These are phyloP conservation scores for Coemansia sp. DNA, from an alignment of 192 early-diverging fungal genomes.

Conservation along the genomic window DNA sequence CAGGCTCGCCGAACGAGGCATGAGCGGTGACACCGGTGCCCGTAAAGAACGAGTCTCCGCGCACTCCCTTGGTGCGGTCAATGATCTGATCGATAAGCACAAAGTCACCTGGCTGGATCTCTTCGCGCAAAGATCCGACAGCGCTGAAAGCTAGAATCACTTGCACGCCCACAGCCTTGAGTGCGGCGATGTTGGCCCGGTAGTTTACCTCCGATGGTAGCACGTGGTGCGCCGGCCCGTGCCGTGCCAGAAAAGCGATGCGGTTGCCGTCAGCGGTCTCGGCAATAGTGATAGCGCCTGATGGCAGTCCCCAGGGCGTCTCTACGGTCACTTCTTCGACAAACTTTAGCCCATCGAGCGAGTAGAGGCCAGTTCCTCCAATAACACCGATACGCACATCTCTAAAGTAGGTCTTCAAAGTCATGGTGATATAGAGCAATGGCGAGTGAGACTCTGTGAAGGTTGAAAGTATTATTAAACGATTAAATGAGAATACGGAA, in stretches of 20 bases:
- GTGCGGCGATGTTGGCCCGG: slow-evolving; percentile 96
- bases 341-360: slow-evolving; percentile 77
- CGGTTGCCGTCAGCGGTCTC: slow-evolving; percentile 68
- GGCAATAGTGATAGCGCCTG: slow-evolving; percentile 83
- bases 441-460: not conserved
- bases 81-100: slow-evolving; percentile 93
- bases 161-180: slow-evolving; percentile 92
- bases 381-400: slow-evolving; percentile 89
- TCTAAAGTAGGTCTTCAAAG: slow-evolving; percentile 20
- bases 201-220: slow-evolving; percentile 89
- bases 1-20: slow-evolving; percentile 92
- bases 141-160: slow-evolving; percentile 95
- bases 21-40: slow-evolving; percentile 88
- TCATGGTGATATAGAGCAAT: not conserved
- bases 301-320: slow-evolving; percentile 91
- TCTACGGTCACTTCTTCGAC: slow-evolving; percentile 82
- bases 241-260: slow-evolving; percentile 95
- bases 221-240: slow-evolving; percentile 86
- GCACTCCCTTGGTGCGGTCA: slow-evolving; percentile 97
- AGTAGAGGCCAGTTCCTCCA: slow-evolving; percentile 93
- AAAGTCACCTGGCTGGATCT: slow-evolving; percentile 93
- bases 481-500: not conserved
- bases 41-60: slow-evolving; percentile 93
- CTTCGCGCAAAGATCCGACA: slow-evolving; percentile 93
- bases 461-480: not conserved